A percentile compares a stretch with the other conserved stretches of the same genome.
These are phyloP conservation scores for Nicotiana obtusifolia DNA, from an alignment of 257 asterid genomes.

Conservation along the genomic window DNA sequence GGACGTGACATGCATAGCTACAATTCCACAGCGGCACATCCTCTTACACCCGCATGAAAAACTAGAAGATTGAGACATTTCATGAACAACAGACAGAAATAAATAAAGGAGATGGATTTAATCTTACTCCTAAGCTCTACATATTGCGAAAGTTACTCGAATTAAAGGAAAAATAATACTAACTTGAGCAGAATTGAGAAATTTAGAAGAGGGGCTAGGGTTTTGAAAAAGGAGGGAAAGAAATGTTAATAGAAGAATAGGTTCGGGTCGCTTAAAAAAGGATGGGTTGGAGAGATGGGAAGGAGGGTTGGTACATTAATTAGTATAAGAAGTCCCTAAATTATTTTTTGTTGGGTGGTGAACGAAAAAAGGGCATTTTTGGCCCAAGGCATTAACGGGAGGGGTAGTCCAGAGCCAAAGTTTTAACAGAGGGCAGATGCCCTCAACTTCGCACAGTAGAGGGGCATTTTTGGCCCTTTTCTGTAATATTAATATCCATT, in stretches of 20 bases:
- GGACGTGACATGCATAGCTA: too few species aligned
- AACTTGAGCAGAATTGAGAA: too few species aligned
- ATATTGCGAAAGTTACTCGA: neutral
- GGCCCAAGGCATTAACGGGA: neutral
- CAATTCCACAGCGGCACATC: too few species aligned
- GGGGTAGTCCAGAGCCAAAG: neutral
- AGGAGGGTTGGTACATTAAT: neutral
- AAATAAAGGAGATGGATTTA: neutral
- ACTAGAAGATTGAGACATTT: neutral
- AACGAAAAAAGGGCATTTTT: neutral
- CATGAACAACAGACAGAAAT: neutral
- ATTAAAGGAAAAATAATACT: neutral
- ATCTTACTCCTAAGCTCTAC: neutral
- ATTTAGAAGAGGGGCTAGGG: too few species aligned
- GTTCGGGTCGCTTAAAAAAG: too few species aligned
- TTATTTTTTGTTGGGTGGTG: neutral
- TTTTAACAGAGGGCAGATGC: too few species aligned
- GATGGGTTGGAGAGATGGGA: neutral
- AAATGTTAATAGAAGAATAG: too few species aligned
- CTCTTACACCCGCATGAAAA: neutral
- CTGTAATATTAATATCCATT: too few species aligned
- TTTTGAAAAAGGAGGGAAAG: too few species aligned
- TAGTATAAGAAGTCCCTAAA: too few species aligned
- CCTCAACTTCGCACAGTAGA: neutral
- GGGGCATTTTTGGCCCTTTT: neutral